These are phyloP conservation scores for Eucalyptus guilfoylei DNA, from an alignment of 345 rosid genomes.

Conservation along the genomic window DNA sequence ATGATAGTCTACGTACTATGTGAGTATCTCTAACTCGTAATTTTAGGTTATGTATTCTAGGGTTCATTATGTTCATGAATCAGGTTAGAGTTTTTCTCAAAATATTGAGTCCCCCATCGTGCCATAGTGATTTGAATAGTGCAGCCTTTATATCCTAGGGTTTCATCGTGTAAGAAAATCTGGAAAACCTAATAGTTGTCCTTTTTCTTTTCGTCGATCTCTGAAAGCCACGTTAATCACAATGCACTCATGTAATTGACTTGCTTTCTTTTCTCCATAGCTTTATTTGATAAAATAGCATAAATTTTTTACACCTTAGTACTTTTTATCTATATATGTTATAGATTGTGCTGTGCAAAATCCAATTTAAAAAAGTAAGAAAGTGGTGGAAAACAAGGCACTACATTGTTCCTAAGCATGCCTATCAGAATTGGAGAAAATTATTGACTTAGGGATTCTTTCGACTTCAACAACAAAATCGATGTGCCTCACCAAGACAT, in stretches of 20 bases:
- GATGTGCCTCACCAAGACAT: not conserved
- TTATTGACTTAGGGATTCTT: not conserved
- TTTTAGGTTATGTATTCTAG: not conserved
- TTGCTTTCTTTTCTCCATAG: not conserved
- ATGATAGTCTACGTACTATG: too few species aligned
- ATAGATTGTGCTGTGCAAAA: not conserved
- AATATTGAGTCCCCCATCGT: not conserved
- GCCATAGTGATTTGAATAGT: not conserved
- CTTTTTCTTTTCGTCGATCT: not conserved
- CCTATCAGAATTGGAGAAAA: not conserved
- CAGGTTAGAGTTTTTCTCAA: not conserved
- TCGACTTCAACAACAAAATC: not conserved
- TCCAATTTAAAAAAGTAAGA: not conserved
- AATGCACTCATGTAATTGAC: not conserved
- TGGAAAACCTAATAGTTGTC: not conserved
- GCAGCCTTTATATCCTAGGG: not conserved
- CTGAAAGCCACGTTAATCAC: not conserved
- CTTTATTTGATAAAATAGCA: not conserved
- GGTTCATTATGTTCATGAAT: not conserved
- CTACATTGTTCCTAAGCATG: not conserved
- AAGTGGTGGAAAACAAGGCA: not conserved
- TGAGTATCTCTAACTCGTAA: not conserved
- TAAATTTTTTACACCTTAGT: too few species aligned
- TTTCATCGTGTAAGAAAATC: too few species aligned
- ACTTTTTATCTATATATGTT: not conserved